Conservation (phyloP, 2,329 filamentous ascomycete species). For the Fusarium pseudograminearum region DNA sequence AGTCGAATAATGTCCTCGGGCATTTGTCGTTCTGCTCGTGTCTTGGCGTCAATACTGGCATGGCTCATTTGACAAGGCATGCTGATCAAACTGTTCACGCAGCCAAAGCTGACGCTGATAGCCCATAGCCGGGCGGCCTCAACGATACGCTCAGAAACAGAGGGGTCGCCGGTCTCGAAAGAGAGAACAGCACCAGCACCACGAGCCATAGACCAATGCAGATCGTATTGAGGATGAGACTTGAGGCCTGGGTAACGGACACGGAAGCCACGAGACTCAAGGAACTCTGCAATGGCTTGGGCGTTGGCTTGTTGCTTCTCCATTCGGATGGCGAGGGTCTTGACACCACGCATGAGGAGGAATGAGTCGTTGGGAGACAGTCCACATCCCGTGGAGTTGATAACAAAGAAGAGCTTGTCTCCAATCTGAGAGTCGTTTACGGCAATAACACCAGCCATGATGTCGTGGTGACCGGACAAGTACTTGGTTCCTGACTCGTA, state of each 20-base stretch:
- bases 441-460: conserved; percentile 98
- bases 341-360: conserved; percentile 93
- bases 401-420: conserved; percentile 94
- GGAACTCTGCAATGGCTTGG: conserved; percentile 89
- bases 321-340: conserved; percentile 97
- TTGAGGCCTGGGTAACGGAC: conserved; percentile 95
- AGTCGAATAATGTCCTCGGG: conserved; percentile 96
- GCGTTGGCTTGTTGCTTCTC: conserved; percentile 97
- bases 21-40: conserved; percentile 86
- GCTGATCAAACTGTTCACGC: conserved; percentile 97
- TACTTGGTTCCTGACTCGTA: conserved; percentile 99
- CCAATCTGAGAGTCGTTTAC: conserved; percentile 85
- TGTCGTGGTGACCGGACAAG: conserved; percentile 95
- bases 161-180: conserved; percentile 92
- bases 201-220: conserved; percentile 95
- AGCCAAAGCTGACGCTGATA: conserved; percentile 97
- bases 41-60: conserved; percentile 97
- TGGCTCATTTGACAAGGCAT: conserved; percentile 99
- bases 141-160: conserved; percentile 89
- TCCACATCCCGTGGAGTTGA: conserved; percentile 96
- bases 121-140: conserved; percentile 92
- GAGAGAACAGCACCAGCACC: conserved; percentile 94
- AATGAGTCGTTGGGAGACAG: conserved; percentile 96
- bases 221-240: conserved; percentile 94
- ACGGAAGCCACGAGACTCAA: conserved; percentile 90